Conservation (phyloP, 768 basidiomycete species). For the Crassisporium funariophilum region DNA sequence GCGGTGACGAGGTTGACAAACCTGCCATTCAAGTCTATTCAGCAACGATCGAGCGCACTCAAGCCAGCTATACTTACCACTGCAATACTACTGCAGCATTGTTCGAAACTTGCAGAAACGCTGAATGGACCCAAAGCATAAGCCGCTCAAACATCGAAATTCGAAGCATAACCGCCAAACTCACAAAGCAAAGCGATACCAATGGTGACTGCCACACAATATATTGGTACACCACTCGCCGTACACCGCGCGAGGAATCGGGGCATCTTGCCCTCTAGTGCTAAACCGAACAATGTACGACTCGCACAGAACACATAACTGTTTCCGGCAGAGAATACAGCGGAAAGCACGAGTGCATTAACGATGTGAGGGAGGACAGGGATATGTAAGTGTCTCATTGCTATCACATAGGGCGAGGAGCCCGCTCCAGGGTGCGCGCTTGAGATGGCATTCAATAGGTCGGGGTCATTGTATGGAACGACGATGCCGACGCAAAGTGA, state of each 20-base stretch:
- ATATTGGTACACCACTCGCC: conserved; percentile 57
- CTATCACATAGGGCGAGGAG: conserved; percentile 84
- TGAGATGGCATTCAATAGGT: conserved; percentile 53
- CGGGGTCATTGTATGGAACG: conserved; percentile 69
- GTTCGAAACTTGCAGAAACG: conserved; percentile 53
- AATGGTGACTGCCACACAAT: conserved; percentile 48
- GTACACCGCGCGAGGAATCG: conserved; percentile 54
- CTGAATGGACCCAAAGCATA: conserved; percentile 27
- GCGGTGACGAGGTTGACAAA: conserved; percentile 53
- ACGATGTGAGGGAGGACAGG: conserved; percentile 68
- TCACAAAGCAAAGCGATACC: conserved; percentile 38
- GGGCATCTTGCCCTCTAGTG: conserved; percentile 63
- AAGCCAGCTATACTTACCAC: conserved; percentile 33
- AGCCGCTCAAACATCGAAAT: background rate
- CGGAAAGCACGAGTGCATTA: conserved; percentile 69
- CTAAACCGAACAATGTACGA: conserved; percentile 54
- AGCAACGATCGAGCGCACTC: background rate
- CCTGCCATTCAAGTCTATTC: conserved; percentile 24
- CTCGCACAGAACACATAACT: conserved; percentile 66
- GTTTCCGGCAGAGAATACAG: conserved; percentile 74
- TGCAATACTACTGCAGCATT: conserved; percentile 48
- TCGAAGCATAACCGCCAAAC: conserved; percentile 8
- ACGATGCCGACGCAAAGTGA: conserved; percentile 75
- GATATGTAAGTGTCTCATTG: conserved; percentile 71
- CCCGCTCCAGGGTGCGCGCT: conserved; percentile 60